Base-by-base conservation (phyloP, 73 alveolate genomes). In the Paramecium primaurelia region DNA sequence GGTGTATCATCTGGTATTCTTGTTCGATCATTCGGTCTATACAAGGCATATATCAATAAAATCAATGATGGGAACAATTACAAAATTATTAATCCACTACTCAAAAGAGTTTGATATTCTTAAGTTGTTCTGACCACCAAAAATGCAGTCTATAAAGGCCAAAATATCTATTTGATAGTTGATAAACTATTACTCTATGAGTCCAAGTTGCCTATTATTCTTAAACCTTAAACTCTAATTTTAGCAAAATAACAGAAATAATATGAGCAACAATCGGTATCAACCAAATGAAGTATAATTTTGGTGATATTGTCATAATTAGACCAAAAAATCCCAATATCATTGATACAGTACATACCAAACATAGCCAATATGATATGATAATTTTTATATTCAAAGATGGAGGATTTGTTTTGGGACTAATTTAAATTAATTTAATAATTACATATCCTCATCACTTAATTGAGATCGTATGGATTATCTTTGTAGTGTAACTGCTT, bases 121-220 rank as follows among this genome's bases (percentile, higher is more conserved):
- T 42, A 49, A 20, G 58, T 6, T 22, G 58, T 26, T 25, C 91
- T 42, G 0, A 80, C 77, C 3, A 40, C 71, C 20, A 80, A 28
- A 80, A 80, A 80, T 45, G 75, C 71, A 20, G 77, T 45, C 18
- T 80, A 47, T 26, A 80, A 44, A 32, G 91, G 91, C 91, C 91
- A 80, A 80, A 80, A 80, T 80, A 64, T 64, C 84, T 64, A 64
- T 4, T 14, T 28, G 12, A 32, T 32, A 64, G 51, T 32, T 28
- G 11, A 32, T 59, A 32, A 8, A n/a, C 32, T 16, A n/a, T 16
- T 64, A 80, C 44, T 49, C 91, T 42, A 44, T 80, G 91, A 26
- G 91, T 49, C 91, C 91, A 80, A 18, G 58, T 47, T 12, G 71
- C 44, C 34, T 80, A 44, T 42, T 80, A 47, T 80, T 80, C 91